Conservation (phyloP, 2,329 filamentous ascomycete species). For the Aureobasidium melanogenum region DNA sequence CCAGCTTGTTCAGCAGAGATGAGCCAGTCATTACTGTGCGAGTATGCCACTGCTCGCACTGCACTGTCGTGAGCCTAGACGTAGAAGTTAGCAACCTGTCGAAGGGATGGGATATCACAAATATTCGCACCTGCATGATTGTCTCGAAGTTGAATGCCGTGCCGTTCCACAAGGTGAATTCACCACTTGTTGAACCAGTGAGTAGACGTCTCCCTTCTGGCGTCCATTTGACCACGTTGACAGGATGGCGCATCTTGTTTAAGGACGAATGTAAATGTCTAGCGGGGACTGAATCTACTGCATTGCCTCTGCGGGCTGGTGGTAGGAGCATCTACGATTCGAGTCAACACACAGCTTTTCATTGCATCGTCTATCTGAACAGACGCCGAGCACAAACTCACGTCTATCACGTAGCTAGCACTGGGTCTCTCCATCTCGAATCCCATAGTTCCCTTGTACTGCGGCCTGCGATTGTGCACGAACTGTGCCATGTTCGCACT, state of each 20-base stretch:
- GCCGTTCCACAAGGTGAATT: conserved; percentile 98
- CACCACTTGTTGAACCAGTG: conserved; percentile 90
- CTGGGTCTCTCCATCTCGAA: conserved; percentile 79
- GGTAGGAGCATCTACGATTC: conserved; percentile 71
- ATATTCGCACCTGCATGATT: conserved; percentile 66
- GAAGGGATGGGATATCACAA: conserved; percentile 74
- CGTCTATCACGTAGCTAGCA: conserved; percentile 82
- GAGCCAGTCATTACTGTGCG: conserved; percentile 93
- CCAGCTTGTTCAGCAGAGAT: conserved; percentile 93
- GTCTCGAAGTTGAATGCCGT: conserved; percentile 99
- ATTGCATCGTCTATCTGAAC: conserved; percentile 12
- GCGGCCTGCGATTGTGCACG: conserved; percentile 73
- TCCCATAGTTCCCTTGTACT: conserved; percentile 60
- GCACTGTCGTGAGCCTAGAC: conserved; percentile 93
- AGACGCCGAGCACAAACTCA: conserved; percentile 34
- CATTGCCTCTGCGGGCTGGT: conserved; percentile 60
- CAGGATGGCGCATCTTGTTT: conserved; percentile 95
- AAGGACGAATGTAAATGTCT: conserved; percentile 96
- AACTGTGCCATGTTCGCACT: conserved; percentile 83
- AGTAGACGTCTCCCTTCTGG: conserved; percentile 86
- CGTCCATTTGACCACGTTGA: conserved; percentile 96
- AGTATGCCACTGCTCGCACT: conserved; percentile 76
- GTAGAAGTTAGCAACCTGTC: conserved; percentile 38
- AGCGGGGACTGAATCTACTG: conserved; percentile 83
- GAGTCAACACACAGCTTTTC: not conserved